Evolutionary conservation across 1,284 basidiomycete genomes (phyloP).

Genomic region (Ustilago crameri): DNA sequence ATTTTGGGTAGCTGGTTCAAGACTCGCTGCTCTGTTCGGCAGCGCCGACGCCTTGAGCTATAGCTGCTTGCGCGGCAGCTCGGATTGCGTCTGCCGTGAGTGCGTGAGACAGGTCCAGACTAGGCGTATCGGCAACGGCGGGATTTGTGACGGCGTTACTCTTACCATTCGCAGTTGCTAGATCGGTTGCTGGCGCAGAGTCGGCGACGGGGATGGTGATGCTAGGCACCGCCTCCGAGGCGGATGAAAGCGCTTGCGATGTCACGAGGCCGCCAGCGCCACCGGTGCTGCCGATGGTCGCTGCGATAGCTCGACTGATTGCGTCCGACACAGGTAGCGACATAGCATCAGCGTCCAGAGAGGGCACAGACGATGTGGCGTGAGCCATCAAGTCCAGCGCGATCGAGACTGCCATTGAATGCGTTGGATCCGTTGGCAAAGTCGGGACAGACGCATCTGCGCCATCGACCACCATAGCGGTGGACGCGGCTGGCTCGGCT

Average conservation of each 20-base stretch:
- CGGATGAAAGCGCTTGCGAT: conserved; percentile 7
- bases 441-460: not conserved
- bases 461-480: not conserved
- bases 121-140: not conserved
- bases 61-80: conserved; percentile 42
- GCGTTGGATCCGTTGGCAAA: conserved; percentile 6
- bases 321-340: conserved; percentile 34
- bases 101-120: conserved; percentile 15
- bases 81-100: conserved; percentile 38
- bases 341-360: conserved; percentile 15
- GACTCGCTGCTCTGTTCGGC: not conserved
- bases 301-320: conserved; percentile 36
- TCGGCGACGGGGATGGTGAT: not conserved
- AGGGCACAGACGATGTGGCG: conserved; percentile 11
- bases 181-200: not conserved
- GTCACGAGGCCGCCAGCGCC: conserved; percentile 1
- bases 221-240: not conserved
- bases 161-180: conserved; percentile 12
- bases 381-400: conserved; percentile 32
- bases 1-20: not conserved
- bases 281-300: conserved; percentile 26
- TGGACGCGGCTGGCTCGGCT: conserved; percentile 1
- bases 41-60: conserved; percentile 23
- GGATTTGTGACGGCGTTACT: not conserved
- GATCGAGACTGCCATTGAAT: conserved; percentile 32